A percentile compares a stretch with the other conserved stretches of the same genome.
These are phyloP conservation scores for Pelargonium nanum DNA, from an alignment of 345 rosid genomes.

Conservation along the genomic window DNA sequence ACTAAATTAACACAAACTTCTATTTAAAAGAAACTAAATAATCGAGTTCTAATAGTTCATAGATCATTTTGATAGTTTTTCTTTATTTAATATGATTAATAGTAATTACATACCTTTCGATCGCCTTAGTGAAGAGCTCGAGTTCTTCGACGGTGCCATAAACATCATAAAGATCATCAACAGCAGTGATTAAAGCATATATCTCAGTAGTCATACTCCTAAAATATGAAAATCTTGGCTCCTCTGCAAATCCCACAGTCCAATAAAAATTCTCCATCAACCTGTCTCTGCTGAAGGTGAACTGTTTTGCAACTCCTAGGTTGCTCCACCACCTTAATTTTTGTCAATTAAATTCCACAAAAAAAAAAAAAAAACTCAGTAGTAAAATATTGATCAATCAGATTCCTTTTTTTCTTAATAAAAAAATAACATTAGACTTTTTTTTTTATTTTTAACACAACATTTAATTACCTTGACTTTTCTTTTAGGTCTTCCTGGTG, in stretches of 20 bases:
- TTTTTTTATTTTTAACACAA: not conserved
- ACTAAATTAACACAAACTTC: no score
- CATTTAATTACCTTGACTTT: slow-evolving; percentile 14
- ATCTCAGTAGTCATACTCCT: not conserved
- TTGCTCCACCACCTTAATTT: slow-evolving; percentile 29
- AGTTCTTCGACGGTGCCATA: slow-evolving; percentile 12
- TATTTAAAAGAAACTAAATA: no score
- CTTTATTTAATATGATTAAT: not conserved
- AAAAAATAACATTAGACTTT: not conserved
- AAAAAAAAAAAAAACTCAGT: not conserved
- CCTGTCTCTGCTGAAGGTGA: slow-evolving; percentile 17
- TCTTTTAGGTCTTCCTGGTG: slow-evolving; percentile 28
- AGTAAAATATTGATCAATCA: not conserved
- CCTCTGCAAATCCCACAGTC: slow-evolving; percentile 8
- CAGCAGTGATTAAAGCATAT: not conserved
- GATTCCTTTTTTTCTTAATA: not conserved
- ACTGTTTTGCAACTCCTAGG: slow-evolving; percentile 7
- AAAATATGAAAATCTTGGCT: slow-evolving; percentile 2
- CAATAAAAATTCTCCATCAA: slow-evolving; percentile 19
- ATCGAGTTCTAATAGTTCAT: no score
- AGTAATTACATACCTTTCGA: not conserved
- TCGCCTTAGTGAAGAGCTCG: not conserved
- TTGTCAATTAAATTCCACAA: not conserved
- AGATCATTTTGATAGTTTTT: no score
- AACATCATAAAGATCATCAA: slow-evolving; percentile 6